Evolutionary conservation across 257 asterid species (phyloP), one percentile per base, ranked within the genome.

Genomic region (Galeopsis tetrahit): DNA sequence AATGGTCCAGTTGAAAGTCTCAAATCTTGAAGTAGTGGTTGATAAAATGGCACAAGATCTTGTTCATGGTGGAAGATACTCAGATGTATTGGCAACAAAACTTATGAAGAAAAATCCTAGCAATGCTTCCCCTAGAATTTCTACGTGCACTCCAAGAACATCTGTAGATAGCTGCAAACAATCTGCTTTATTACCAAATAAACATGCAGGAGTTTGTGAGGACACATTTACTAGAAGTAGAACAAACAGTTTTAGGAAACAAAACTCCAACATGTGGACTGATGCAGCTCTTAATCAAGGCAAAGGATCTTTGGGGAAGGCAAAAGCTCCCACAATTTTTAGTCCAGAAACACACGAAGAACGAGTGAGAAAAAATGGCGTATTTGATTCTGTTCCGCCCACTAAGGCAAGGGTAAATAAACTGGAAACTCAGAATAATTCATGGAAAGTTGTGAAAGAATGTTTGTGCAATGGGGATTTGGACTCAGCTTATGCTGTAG

Each of bases 401-500:
- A 35, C 73, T 17, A 88, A 71, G 65, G 60, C 79, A 40, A 85
- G 88, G 75, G 70, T 82, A 67, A 84, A 78, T 69, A 85, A 73
- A 66, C 34, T 78, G 53, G 95, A 83, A 64, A 71, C 75, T 28
- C 84, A 83, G 71, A 85, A 82, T 74, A 76, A 72, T 79, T 75
- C 77, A 14, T 78, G 91, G 94, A 80, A 85, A 66, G 81, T 80
- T 39, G 79, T 85, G 60, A 85, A 83, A 81, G 86, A 77, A 77
- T 83, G 79, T 77, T 73, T 85, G 72, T 79, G 85, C 68, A 83
- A 80, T 10, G 96, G 96, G 61, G 86, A 93, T 83, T 79, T 91
- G 74, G 93, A 91, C 70, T 83, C 87, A 44, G 97, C 97, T 36
- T 93, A 91, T 79, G 81, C 75, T 68, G 96, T 88, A 83, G 95